A percentile compares a stretch with the other conserved stretches of the same genome.
Conservation (phyloP, 352 stramenopile species). For the Phytophthora crassamura region DNA sequence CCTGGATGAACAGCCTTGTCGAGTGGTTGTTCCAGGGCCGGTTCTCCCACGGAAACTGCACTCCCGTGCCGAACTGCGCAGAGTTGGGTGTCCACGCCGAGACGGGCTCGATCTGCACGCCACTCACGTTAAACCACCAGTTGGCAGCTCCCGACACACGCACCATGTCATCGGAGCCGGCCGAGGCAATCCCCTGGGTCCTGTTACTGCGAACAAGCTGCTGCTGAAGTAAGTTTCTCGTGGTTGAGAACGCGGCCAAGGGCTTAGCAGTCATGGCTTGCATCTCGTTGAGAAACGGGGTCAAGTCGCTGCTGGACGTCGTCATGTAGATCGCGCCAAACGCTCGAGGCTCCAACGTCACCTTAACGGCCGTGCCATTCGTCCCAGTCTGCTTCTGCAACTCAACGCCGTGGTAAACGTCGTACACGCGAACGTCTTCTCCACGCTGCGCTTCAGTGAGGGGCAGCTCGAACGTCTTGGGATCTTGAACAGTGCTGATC, state of each 20-base stretch:
- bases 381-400: slow-evolving; percentile 29
- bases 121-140: slow-evolving; percentile 87
- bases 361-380: slow-evolving; percentile 22
- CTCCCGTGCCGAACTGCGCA: slow-evolving; percentile 62
- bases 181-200: background rate
- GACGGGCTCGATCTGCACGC: slow-evolving; percentile 85
- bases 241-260: slow-evolving; percentile 54
- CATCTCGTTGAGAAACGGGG: slow-evolving; percentile 58
- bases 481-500: slow-evolving; percentile 51
- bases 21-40: slow-evolving; percentile 85
- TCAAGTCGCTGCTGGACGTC: slow-evolving; percentile 33
- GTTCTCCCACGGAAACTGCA: slow-evolving; percentile 88
- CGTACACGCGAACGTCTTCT: slow-evolving; percentile 47
- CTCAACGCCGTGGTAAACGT: slow-evolving; percentile 69
- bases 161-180: slow-evolving; percentile 65
- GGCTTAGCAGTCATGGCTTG: slow-evolving; percentile 53
- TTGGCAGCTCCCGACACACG: slow-evolving; percentile 46
- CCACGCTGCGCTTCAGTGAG: slow-evolving; percentile 33
- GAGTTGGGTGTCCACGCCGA: slow-evolving; percentile 68
- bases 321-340: slow-evolving; percentile 65
- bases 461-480: slow-evolving; percentile 40
- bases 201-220: slow-evolving; percentile 32
- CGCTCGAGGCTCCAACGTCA: slow-evolving; percentile 61
- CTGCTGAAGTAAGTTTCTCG: slow-evolving; percentile 48
- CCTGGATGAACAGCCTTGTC: slow-evolving; percentile 58